Evolutionary conservation across 2,329 filamentous ascomycete species (phyloP).

Genomic region (Colletotrichum liaoningense): DNA sequence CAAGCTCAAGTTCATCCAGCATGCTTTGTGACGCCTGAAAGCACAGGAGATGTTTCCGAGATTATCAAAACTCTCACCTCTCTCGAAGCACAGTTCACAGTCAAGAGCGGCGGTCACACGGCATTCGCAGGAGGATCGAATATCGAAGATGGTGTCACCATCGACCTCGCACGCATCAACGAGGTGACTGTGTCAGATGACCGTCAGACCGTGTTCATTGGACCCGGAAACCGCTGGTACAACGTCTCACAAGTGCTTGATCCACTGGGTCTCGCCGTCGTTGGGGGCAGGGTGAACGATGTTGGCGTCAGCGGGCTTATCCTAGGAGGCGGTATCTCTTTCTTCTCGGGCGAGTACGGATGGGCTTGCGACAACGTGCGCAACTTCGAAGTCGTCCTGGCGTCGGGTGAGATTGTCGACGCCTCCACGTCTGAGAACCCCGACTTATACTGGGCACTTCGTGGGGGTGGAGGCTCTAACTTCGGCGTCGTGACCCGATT

Average conservation of each 20-base stretch:
- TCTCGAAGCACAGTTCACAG: constrained; percentile 53
- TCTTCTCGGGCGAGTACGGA: constrained; percentile 56
- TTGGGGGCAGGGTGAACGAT: constrained; percentile 54
- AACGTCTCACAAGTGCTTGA: constrained; percentile 55
- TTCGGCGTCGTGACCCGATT: constrained; percentile 51
- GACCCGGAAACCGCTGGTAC: constrained; percentile 56
- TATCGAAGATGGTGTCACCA: constrained; percentile 50
- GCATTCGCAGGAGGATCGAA: constrained; percentile 57
- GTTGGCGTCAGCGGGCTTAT: constrained; percentile 58
- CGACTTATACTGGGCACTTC: constrained; percentile 58
- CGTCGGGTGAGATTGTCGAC: constrained; percentile 55
- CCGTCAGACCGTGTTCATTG: constrained; percentile 50
- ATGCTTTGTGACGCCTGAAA: constrained; percentile 41
- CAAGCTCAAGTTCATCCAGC: constrained; percentile 41
- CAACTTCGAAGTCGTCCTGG: constrained; percentile 60
- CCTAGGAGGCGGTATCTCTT: constrained; percentile 62
- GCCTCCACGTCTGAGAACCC: constrained; percentile 48
- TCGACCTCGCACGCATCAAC: constrained; percentile 57
- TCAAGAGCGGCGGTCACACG: constrained; percentile 64
- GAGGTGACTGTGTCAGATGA: constrained; percentile 46
- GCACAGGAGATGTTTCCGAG: constrained; percentile 42
- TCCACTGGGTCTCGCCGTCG: constrained; percentile 50
- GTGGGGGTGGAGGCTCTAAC: constrained; percentile 55
- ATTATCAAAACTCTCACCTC: constrained; percentile 39
- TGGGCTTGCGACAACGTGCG: constrained; percentile 59